A percentile compares a stretch with the other conserved stretches of the same genome.
Conservation (phyloP, 129 eudicot species). For the carrot (Daucus carota) region DNA sequence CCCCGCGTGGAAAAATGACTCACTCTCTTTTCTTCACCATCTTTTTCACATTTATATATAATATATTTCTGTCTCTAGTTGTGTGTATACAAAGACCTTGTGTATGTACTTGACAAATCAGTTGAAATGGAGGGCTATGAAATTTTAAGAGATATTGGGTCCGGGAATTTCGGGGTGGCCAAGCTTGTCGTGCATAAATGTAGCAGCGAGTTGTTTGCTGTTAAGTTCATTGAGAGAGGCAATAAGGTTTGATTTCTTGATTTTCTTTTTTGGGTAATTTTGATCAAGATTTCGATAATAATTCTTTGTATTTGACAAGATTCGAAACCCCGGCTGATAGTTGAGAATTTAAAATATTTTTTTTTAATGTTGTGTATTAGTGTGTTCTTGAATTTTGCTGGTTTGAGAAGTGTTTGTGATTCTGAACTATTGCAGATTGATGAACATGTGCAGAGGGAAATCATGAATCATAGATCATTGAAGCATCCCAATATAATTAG, state of each 20-base stretch:
- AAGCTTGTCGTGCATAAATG: constrained; percentile 57
- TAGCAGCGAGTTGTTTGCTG: constrained; percentile 51
- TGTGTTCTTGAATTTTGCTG: background rate
- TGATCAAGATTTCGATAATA: too few species aligned
- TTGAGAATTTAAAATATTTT: background rate
- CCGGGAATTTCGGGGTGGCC: constrained; percentile 70
- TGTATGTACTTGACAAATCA: background rate
- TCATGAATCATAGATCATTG: constrained; percentile 71
- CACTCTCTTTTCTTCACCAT: background rate
- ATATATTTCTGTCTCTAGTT: background rate
- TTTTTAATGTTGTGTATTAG: background rate
- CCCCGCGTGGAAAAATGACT: background rate
- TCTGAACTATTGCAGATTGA: constrained; percentile 50
- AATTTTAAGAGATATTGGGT: constrained; percentile 54
- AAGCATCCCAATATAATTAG: constrained; percentile 78
- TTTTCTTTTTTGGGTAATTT: background rate
- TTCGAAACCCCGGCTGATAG: too few species aligned
- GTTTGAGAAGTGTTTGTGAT: background rate
- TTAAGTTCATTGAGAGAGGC: constrained; percentile 65
- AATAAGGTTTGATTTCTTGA: constrained; percentile 30
- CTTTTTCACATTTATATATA: background rate
- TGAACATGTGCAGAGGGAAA: constrained; percentile 80
- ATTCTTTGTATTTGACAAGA: too few species aligned
- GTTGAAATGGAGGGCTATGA: constrained; percentile 54
- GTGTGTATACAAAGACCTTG: background rate